Base-by-base conservation (phyloP, 306 rosid genomes). In the Inga laurina region DNA sequence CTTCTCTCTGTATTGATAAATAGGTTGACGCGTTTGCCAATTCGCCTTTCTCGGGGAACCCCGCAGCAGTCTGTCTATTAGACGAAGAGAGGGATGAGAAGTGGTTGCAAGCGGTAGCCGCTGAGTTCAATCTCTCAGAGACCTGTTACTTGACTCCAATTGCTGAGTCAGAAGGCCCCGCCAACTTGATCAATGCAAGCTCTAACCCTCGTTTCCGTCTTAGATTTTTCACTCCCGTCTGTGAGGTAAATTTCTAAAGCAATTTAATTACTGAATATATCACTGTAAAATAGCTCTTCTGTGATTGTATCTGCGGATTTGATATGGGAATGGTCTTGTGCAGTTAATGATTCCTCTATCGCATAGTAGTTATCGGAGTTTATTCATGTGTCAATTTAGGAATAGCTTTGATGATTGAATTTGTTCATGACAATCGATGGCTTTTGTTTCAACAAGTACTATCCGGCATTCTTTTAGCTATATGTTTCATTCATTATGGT, bases 211-310 rank as follows among this genome's bases (percentile, higher is more conserved):
- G 90, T 84, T 93, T 89, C 75, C 30, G 39, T 37, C 97, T 95
- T 83, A 87, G 95, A 90, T 95, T 95, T 97, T 95, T 93, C 85
- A 88, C 97, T 84, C 97, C 93, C 77, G 62, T 85, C 54, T 0
- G 94, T 94, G 15, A 46, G 37, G 30, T 93, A 75, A 74, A 13
- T 22, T 14, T 24, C 56, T 22, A n/a, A 13, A 44, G 3, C 32
- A 41, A 18, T n/a, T 21, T 4, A 10, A 70, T 61, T 54, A 54
- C 24, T 21, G 24, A 21, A 56, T 49, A 35, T 52, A 2, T 70
- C 5, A 19, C 39, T 52, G 35, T 16, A 45, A 8, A 67, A 67
- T 21, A 49, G 37, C 8, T 45, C n/a, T 48, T 73, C 24, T 22
- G 30, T n/a, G 65, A 22, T 59, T 22, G 16, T 27, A 15, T 49